A percentile compares a stretch with the other conserved stretches of the same genome.
Conservation (phyloP, 208 protist genomes). For the Angomonas ambiguus region DNA sequence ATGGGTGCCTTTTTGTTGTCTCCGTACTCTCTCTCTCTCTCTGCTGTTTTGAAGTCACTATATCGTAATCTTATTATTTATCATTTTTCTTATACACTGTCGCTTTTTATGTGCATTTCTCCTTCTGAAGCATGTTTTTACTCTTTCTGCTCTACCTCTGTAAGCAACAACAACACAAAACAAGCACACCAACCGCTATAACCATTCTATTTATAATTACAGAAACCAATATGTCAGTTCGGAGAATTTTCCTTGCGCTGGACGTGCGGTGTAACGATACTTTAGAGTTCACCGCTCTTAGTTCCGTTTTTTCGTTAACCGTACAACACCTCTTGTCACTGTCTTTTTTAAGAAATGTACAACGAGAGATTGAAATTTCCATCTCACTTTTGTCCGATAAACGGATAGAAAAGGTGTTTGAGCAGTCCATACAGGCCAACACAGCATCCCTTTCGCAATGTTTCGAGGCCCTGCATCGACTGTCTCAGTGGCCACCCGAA, state of each 20-base stretch:
- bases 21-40: slow-evolving; percentile 5
- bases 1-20: slow-evolving; percentile 3
- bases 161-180: too few relatives aligned
- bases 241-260: not conserved
- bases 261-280: not conserved
- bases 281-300: not conserved
- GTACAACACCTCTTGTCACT: not conserved
- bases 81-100: not conserved
- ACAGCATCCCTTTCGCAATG: not conserved
- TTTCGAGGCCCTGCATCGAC: not conserved
- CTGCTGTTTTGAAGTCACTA: not conserved
- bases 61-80: not conserved
- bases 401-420: not conserved
- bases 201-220: too few relatives aligned
- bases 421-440: not conserved
- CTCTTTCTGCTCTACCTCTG: too few relatives aligned
- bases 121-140: not conserved
- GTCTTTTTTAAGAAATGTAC: not conserved
- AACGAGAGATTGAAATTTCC: not conserved
- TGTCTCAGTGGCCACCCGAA: not conserved
- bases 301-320: not conserved
- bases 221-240: too few relatives aligned
- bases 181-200: too few relatives aligned
- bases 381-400: not conserved
- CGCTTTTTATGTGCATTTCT: not conserved